phyloP scores from a whole-genome alignment of 352 stramenopile species.

The Pythium aristosporum region DNA sequence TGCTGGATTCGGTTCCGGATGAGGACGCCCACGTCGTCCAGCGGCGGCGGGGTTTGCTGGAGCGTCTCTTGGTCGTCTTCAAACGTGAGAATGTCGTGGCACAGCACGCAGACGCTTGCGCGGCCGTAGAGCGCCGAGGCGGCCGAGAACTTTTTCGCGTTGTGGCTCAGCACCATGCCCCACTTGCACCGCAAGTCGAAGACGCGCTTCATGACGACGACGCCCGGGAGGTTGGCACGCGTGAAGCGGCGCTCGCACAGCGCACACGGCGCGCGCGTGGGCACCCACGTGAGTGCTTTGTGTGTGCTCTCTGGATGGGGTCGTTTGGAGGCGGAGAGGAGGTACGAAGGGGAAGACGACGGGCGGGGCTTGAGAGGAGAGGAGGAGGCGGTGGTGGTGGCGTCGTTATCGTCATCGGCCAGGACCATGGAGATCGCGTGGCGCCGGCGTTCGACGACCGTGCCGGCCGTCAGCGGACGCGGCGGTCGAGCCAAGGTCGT shows the following conservation, averaged over 20 bases:
- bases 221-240: slow-evolving; percentile 24
- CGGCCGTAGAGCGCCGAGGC: slow-evolving; percentile 29
- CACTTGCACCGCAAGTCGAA: slow-evolving; percentile 31
- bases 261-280: slow-evolving; percentile 25
- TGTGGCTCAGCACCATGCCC: slow-evolving; percentile 30
- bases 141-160: slow-evolving; percentile 31
- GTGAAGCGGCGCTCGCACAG: slow-evolving; percentile 28
- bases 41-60: not conserved
- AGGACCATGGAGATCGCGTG: slow-evolving; percentile 27
- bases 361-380: not conserved
- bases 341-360: slow-evolving; percentile 24
- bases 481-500: not conserved
- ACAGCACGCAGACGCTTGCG: slow-evolving; percentile 30
- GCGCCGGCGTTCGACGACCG: not conserved
- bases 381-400: not conserved
- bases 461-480: slow-evolving; percentile 18
- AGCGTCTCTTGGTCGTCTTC: slow-evolving; percentile 23
- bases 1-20: slow-evolving; percentile 19
- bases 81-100: slow-evolving; percentile 32
- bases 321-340: not conserved
- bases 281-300: slow-evolving; percentile 19
- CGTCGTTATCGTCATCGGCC: slow-evolving; percentile 4
- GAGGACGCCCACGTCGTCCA: slow-evolving; percentile 28
- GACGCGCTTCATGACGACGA: slow-evolving; percentile 33
- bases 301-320: not conserved